Evolutionary conservation across 176 grass and related monocot species (phyloP).

Genomic region (bread wheat (Triticum aestivum)): IWGSC_CS_RefSeq_v2.1 NC_057797.1:84039550-84040049

Average conservation of each 20-base stretch:
- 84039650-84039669: conserved; percentile 75
- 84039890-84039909: conserved; percentile 18
- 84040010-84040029: conserved; percentile 52
- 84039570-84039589: conserved; percentile 45
- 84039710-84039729: background rate
- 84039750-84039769: background rate
- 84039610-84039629: conserved; percentile 88
- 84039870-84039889: conserved; percentile 80
- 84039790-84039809: conserved; percentile 57
- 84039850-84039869: conserved; percentile 77
- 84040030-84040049: conserved; percentile 65
- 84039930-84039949: background rate
- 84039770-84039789: conserved; percentile 38
- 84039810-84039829: conserved; percentile 29
- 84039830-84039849: conserved; percentile 59
- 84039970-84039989: conserved; percentile 78
- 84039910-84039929: background rate
- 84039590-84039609: conserved; percentile 39
- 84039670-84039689: conserved; percentile 74
- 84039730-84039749: background rate
- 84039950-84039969: conserved; percentile 37
- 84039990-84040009: conserved; percentile 64
- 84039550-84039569: conserved; percentile 26
- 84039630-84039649: conserved; percentile 79
- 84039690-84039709: conserved; percentile 70